Conservation (phyloP, 495 filamentous ascomycete genomes). For the Chaetomium tenue region DNA sequence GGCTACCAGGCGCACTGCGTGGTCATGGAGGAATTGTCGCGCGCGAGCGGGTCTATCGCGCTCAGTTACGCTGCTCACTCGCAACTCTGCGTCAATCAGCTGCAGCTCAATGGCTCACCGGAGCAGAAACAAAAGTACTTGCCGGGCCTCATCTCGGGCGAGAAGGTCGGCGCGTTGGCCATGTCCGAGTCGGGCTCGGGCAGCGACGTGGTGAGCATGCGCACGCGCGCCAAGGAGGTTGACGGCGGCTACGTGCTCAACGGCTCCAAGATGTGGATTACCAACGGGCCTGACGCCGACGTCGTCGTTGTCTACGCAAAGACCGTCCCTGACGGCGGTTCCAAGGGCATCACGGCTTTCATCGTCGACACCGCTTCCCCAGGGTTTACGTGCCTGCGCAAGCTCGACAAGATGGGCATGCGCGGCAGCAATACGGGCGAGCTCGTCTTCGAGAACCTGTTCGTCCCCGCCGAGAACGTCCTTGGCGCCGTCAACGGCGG, state of each 20-base stretch:
- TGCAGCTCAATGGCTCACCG: slow-evolving; percentile 80
- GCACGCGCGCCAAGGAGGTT: slow-evolving; percentile 71
- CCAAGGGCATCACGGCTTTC: slow-evolving; percentile 94
- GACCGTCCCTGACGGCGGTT: slow-evolving; percentile 74
- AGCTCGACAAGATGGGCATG: slow-evolving; percentile 98
- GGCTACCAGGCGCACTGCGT: slow-evolving; percentile 97
- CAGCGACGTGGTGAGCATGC: slow-evolving; percentile 94
- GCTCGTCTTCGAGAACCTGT: slow-evolving; percentile 87
- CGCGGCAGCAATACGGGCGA: slow-evolving; percentile 95
- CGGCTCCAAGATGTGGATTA: slow-evolving; percentile 99
- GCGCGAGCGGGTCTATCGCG: slow-evolving; percentile 74
- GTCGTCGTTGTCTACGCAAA: slow-evolving; percentile 93
- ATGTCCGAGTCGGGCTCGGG: slow-evolving; percentile 94
- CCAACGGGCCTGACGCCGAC: slow-evolving; percentile 93
- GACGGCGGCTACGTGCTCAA: slow-evolving; percentile 85
- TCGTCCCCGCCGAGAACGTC: slow-evolving; percentile 78
- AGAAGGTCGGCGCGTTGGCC: slow-evolving; percentile 82
- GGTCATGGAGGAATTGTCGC: slow-evolving; percentile 84
- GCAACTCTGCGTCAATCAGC: slow-evolving; percentile 94
- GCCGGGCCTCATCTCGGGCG: slow-evolving; percentile 77
- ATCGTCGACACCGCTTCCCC: slow-evolving; percentile 68
- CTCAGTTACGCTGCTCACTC: slow-evolving; percentile 93
- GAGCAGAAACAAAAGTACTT: slow-evolving; percentile 79
- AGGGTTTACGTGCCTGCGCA: slow-evolving; percentile 84
- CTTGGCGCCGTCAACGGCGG: slow-evolving; percentile 78